A percentile compares a stretch with the other conserved stretches of the same genome.
These are phyloP conservation scores for Mycena galericulata DNA, from an alignment of 768 basidiomycete species.

Conservation along the genomic window DNA sequence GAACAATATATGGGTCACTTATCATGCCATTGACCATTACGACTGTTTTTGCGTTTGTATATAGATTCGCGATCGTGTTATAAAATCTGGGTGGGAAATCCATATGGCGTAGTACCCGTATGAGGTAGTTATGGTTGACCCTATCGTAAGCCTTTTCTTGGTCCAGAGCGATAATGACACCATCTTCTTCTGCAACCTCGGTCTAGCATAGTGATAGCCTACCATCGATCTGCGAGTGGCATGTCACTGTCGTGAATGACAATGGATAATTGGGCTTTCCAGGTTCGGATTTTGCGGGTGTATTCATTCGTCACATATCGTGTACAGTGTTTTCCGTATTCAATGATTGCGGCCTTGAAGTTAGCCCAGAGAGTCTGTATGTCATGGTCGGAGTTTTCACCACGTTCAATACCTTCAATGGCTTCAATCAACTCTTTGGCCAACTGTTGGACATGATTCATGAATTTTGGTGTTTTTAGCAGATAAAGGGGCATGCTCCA, in stretches of 20 bases:
- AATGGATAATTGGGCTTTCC: conserved; percentile 10
- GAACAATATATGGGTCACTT: conserved; percentile 30
- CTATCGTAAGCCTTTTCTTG: too few relatives aligned
- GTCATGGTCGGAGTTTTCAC: background rate
- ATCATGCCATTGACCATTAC: conserved; percentile 31
- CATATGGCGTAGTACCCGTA: background rate
- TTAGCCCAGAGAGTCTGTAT: conserved; percentile 3
- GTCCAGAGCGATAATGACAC: too few relatives aligned
- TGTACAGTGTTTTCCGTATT: background rate
- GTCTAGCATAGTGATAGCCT: background rate
- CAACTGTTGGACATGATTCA: background rate
- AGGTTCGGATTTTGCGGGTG: background rate
- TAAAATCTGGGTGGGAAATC: conserved; percentile 29
- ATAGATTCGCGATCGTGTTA: conserved; percentile 34
- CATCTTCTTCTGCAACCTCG: too few relatives aligned
- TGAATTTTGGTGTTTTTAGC: background rate
- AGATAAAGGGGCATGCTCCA: conserved; percentile 2
- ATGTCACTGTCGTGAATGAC: background rate
- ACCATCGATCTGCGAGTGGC: background rate
- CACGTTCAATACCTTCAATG: background rate
- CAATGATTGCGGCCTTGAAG: background rate
- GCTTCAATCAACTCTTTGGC: background rate
- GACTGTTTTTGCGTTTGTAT: conserved; percentile 18
- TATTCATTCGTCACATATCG: background rate
- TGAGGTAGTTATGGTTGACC: conserved; percentile 35